Percentiles rank a stretch among this genome's conserved stretches.
These are phyloP conservation scores for Xerocomellus amylosporus DNA, from an alignment of 768 basidiomycete genomes.

Conservation along the genomic window DNA sequence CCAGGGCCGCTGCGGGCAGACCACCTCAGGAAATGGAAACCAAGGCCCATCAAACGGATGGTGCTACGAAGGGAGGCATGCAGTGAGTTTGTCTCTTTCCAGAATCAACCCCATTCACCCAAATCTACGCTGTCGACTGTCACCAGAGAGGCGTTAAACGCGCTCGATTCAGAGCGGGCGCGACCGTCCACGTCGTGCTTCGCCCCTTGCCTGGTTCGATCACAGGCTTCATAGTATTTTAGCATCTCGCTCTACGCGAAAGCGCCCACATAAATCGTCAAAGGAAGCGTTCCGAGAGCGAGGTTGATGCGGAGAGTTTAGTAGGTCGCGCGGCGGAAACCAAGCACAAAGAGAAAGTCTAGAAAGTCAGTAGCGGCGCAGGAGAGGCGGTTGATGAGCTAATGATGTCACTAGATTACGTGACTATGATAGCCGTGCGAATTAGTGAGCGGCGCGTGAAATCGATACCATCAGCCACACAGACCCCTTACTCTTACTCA, in stretches of 20 bases:
- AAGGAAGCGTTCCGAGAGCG: slow-evolving; percentile 22
- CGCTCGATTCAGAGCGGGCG: slow-evolving; percentile 76
- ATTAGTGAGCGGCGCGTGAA: too few species aligned
- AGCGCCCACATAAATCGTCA: slow-evolving; percentile 23
- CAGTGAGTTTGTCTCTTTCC: slow-evolving; percentile 34
- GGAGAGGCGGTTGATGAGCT: slow-evolving; percentile 4
- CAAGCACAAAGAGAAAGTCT: slow-evolving; percentile 8
- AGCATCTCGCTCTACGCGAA: slow-evolving; percentile 13
- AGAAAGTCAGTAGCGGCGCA: neutral
- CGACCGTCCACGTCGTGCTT: slow-evolving; percentile 41
- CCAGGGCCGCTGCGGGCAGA: too few species aligned
- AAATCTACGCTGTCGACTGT: neutral
- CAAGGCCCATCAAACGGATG: slow-evolving; percentile 84
- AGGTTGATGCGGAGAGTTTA: slow-evolving; percentile 10
- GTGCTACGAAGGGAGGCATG: slow-evolving; percentile 85
- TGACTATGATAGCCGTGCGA: too few species aligned
- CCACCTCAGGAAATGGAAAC: slow-evolving; percentile 72
- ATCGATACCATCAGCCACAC: too few species aligned
- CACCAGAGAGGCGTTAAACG: slow-evolving; percentile 67
- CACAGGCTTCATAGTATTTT: slow-evolving; percentile 11
- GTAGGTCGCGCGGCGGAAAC: slow-evolving; percentile 7
- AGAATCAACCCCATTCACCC: neutral
- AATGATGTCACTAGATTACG: too few species aligned
- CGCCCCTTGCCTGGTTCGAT: slow-evolving; percentile 24
- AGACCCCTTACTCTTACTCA: neutral